phyloP scores from a whole-genome alignment of 2,329 filamentous ascomycete genomes.

The Sporothrix pallida region DNA sequence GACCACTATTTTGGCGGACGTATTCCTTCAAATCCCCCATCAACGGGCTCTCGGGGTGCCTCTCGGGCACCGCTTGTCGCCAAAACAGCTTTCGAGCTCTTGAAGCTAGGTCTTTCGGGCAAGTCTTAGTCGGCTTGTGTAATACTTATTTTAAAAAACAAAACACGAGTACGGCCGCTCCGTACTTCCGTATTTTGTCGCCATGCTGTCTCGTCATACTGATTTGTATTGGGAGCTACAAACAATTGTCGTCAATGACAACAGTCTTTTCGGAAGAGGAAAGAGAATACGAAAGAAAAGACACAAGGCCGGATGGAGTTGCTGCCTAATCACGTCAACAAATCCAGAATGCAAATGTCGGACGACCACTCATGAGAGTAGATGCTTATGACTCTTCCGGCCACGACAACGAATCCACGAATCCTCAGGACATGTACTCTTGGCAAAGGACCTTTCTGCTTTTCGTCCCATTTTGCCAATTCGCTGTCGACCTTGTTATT shows the following conservation, averaged over 20 bases:
- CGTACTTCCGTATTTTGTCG: neutral
- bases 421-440: neutral
- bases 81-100: neutral
- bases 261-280: neutral
- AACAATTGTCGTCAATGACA: neutral
- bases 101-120: neutral
- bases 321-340: neutral
- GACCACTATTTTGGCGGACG: too few relatives aligned
- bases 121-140: neutral
- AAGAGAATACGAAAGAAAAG: neutral
- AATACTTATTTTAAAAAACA: neutral
- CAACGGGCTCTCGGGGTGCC: neutral
- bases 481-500: neutral
- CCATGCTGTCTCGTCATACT: neutral
- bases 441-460: conserved; percentile 2
- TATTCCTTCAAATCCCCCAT: neutral
- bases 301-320: neutral
- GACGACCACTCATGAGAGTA: neutral
- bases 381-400: conserved; percentile 7
- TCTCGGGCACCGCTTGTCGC: neutral
- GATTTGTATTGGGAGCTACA: neutral
- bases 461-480: neutral
- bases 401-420: neutral
- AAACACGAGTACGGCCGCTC: neutral
- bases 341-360: neutral